phyloP scores from a whole-genome alignment of 2,329 filamentous ascomycete species.

The Arthrobotrys musiformis region DNA sequence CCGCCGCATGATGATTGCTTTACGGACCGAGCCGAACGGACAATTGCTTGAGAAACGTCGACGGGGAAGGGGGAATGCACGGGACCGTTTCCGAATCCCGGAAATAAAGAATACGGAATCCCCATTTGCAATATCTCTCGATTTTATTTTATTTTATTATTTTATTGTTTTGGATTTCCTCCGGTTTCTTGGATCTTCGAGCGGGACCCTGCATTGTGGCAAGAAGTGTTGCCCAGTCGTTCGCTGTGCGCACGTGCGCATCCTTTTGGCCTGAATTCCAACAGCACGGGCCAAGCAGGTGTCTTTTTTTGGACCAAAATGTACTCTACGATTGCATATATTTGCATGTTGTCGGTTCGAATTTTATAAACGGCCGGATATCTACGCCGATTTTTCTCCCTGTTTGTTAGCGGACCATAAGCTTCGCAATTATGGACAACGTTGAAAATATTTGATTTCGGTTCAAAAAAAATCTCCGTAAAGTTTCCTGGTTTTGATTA shows the following conservation, averaged over 20 bases:
- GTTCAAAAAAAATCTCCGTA: too few species aligned
- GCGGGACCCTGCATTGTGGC: not conserved
- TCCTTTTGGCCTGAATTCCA: not conserved
- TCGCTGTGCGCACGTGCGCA: not conserved
- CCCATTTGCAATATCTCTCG: not conserved
- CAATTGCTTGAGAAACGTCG: slow-evolving; percentile 1
- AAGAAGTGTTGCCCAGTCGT: not conserved
- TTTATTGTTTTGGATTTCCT: not conserved
- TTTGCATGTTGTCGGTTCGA: too few species aligned
- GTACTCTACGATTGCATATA: too few species aligned
- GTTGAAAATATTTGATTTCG: too few species aligned
- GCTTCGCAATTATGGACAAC: too few species aligned
- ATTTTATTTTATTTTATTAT: too few species aligned
- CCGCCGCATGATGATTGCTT: slow-evolving; percentile 4
- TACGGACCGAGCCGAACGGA: not conserved
- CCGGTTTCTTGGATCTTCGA: not conserved
- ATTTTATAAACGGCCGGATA: too few species aligned
- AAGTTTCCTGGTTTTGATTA: too few species aligned
- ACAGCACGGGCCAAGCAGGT: not conserved
- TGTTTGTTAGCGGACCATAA: too few species aligned
- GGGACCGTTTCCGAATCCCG: not conserved
- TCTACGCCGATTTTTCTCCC: too few species aligned
- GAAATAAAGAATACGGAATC: not conserved
- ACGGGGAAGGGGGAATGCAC: not conserved
- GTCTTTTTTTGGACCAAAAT: too few species aligned